These are phyloP conservation scores for Funneliformis geosporum DNA, from an alignment of 192 early-diverging fungal species.

Conservation along the genomic window DNA sequence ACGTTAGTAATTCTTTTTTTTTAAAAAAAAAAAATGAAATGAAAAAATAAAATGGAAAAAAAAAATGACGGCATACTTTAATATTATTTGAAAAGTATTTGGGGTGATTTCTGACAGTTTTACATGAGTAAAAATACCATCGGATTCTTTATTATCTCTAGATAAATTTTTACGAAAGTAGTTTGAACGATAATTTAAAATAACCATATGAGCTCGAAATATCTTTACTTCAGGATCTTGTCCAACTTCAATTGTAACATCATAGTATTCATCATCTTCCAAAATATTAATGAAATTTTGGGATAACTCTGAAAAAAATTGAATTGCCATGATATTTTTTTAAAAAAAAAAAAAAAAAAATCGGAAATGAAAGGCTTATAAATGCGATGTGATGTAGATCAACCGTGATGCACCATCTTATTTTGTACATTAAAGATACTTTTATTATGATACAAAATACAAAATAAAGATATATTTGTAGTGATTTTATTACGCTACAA, in stretches of 20 bases:
- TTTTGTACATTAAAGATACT: no score
- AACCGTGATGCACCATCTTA: no score
- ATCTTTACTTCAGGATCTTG: neutral
- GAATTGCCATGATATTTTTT: no score
- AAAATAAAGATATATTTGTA: no score
- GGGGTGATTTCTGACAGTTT: neutral
- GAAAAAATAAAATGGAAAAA: no score
- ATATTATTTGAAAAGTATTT: neutral
- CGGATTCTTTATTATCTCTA: neutral
- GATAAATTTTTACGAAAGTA: neutral
- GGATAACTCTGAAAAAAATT: neutral
- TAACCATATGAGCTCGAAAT: neutral
- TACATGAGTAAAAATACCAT: neutral
- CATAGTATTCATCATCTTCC: neutral
- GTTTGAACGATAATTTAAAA: neutral
- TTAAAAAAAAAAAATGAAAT: neutral
- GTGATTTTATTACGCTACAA: no score
- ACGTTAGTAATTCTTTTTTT: no score
- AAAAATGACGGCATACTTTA: no score
- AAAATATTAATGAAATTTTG: constrained; percentile 3
- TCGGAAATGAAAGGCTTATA: no score
- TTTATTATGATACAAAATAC: no score
- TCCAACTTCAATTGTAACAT: constrained; percentile 16
- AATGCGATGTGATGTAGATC: no score
- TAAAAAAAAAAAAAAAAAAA: no score